Evolutionary conservation across 257 asterid species (phyloP), one percentile per base, ranked within the genome.

Genomic region (Nicotiana sylvestris): DNA sequence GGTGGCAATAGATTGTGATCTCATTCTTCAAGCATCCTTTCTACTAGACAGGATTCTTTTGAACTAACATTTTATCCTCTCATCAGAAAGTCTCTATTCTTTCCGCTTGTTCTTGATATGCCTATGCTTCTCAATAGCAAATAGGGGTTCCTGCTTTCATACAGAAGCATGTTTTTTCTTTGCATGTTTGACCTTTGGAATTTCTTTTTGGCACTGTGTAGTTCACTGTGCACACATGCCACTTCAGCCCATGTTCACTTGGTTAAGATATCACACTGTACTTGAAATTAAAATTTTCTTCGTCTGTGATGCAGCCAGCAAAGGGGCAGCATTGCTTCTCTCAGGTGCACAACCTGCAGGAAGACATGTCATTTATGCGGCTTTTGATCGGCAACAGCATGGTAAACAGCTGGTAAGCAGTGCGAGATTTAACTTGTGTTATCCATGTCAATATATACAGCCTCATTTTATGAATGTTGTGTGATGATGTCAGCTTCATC

Each of bases 301-400:
- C 2, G 9, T 29, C 43, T 21, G 16, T 51, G 64, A 29, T 86
- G 85, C 90, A 96, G 99, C 97, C 43, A 89, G 77, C 85, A 91
- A 88, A 81, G 99, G 98, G 86, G 98, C 98, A 83, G 87, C 90
- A 10, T 39, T 85, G 35, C 82, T 96, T 84, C 88, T 94, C 82
- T 85, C 94, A 84, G 86, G 89, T 86, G 87, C 93, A 76, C 92
- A 93, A 83, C 89, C 93, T 65, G 85, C 87, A 62, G 98, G 93
- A 67, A 89, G 95, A 84, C 93, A 90, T 87, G 94, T 96, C 66
- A 91, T 90, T 82, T 78, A 89, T 88, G 93, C 98, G 83, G 98
- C 99, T 82, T 93, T 94, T 93, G 97, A 88, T 81, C 91, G 84
- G 30, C 99, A 94, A 83, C 96, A 88, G 21, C 97, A 87, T 86